Base-by-base conservation (phyloP, 441 rosid genomes). In the Adansonia madagascariensis region DNA sequence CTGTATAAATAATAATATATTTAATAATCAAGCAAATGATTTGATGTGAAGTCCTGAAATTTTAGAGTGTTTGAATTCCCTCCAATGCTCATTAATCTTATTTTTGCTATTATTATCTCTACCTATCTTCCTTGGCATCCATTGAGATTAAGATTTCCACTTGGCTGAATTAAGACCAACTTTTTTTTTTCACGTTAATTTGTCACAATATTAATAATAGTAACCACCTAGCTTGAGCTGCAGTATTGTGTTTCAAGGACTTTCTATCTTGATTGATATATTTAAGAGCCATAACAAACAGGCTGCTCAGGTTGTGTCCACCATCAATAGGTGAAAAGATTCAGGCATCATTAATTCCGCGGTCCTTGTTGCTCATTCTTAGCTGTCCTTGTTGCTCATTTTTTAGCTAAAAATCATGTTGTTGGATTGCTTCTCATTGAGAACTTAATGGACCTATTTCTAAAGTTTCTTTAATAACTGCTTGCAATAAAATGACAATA, bases 271-370 rank as follows among this genome's bases (percentile, higher is more conserved):
- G 7, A 64, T 39, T 64, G 8, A 17, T n/a, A 63, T 63, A 63
- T 63, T 35, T 15, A 63, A 41, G 50, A 65, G 71, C 31, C 71
- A 41, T n/a, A 64, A 22, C 50, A 64, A n/a, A 64, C 70, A 2
- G 49, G 18, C 17, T 8, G 69, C 1, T 64, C 10, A 46, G 2
- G 12, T 3, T 14, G 17, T 50, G 15, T 50, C 55, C 1, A 50
- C 5, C 17, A 14, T 50, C 17, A 50, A 50, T 12, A 2, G 24
- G 27, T 3, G 20, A 8, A 41, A 56, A 50, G 20, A 18, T 8
- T 17, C 20, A 18, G 11, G 20, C 24, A 7, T 56, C 3, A 18
- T 17, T 56, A 24, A 11, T 56, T 56, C 24, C 11, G 0, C 17
- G 53, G 53, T 57, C 27, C 20, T 56, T 57, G 1, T 18, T 60